Evolutionary conservation across 2,329 filamentous ascomycete species (phyloP), one percentile per base, ranked within the genome.

Genomic region (Diplodia mutila): DNA sequence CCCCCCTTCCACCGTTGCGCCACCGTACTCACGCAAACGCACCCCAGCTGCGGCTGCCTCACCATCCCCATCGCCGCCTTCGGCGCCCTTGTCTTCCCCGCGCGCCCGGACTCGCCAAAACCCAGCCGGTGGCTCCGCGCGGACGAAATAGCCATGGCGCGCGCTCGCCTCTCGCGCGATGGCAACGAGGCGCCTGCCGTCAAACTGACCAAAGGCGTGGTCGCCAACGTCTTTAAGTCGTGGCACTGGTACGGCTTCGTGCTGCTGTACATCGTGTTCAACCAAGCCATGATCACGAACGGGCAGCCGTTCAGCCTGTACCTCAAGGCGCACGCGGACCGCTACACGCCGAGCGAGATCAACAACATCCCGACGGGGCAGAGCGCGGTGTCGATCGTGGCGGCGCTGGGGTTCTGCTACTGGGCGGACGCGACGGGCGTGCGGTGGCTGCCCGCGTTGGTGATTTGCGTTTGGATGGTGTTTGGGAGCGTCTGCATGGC

Each of bases 11-110:
- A 25, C 27, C 25, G n/a, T 53, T 18, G 4, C 21, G 37, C 42
- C 23, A 53, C 29, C 12, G 6, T 14, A 32, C 54, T 34, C 8
- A 34, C 11, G 32, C 1, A 9, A 0, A 14, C 25, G 14, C 57
- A 61, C 14, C 25, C 7, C 57, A 61, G 57, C 25, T 61, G 57
- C 25, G 57, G 57, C 69, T 71, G 71, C 69, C 67, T 71, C 66
- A 71, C 71, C 64, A 74, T 74, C 65, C 70, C 73, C 18, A 71
- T 69, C 66, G 69, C 71, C 65, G 70, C 74, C 48, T 73, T 72
- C 68, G 68, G 69, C 65, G 70, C 71, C 69, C 69, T 72, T 54
- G 70, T 72, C 54, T 74, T 74, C 65, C 71, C 73, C 57, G 37
- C 57, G 21, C 57, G 57, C 18, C 57, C 57, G 7, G 57, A 61